Base-by-base conservation (phyloP, 129 eudicot species). In the Pittosporum tobira region DNA sequence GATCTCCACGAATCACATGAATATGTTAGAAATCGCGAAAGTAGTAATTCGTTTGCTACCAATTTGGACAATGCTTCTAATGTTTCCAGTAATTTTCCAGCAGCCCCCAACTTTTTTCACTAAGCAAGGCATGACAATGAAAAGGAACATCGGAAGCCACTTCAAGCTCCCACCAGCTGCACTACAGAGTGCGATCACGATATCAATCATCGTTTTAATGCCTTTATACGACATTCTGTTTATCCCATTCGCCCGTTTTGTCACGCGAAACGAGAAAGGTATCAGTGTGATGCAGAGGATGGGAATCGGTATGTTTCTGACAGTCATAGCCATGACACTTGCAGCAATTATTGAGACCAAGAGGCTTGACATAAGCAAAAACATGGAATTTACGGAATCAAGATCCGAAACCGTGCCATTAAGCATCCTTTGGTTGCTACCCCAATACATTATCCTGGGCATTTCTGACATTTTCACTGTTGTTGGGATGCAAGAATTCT, bases 151-250 rank as follows among this genome's bases (percentile, higher is more conserved):
- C 42, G 96, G 99, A 58, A 63, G 53, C 65, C 57, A 45, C 34
- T 87, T 87, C 93, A 79, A 81, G 59, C 81, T 93, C 79, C 99
- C 99, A 4, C 96, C 99, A 3, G 99, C 99, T 30, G 82, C 99
- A 1, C 85, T 93, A 12, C 99, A 93, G 63, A 84, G 96, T 50
- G 85, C 94, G 24, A 93, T 87, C 31, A 93, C 96, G 2, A 53
- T 93, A 28, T 93, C 99, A 2, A 93, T 93, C 40, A 73, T 93
- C 64, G 65, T 80, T 44, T 66, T 93, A 36, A 93, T 93, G 96
- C 99, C 99, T 6, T 63, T 80, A 27, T 93, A 93, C 54, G 88
- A 93, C 82, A 60, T 61, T 22, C 23, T 77, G 9, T 83, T 93
- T 71, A 73, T 93, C 66, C 99, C 99, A 19, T 48, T 84, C 25